phyloP scores from a whole-genome alignment of 169 alveolate species.

The Hammondia hammondi region DNA sequence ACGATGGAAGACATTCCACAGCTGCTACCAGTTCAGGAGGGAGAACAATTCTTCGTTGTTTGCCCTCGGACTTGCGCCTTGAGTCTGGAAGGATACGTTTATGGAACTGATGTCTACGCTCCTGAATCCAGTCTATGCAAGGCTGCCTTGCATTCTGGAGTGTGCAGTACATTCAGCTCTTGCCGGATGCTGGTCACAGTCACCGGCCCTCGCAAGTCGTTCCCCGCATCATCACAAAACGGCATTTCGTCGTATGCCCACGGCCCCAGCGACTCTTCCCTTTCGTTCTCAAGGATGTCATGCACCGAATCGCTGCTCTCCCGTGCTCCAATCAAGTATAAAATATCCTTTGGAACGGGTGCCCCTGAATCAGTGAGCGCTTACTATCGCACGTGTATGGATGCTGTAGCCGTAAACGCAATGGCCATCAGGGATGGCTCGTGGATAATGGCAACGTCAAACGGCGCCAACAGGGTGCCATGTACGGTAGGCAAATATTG shows the following conservation, averaged over 20 bases:
- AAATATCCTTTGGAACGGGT: conserved; percentile 16
- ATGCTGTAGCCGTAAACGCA: neutral
- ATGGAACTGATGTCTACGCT: conserved; percentile 50
- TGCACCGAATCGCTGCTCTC: conserved; percentile 46
- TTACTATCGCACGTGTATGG: neutral
- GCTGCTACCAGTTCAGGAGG: conserved; percentile 55
- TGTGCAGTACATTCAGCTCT: neutral
- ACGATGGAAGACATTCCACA: conserved; percentile 46
- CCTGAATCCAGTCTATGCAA: conserved; percentile 64
- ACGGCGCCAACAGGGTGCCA: conserved; percentile 14
- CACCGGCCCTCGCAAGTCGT: conserved; percentile 42
- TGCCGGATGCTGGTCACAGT: conserved; percentile 33
- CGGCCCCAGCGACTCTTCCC: conserved; percentile 55
- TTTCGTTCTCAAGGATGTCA: conserved; percentile 33
- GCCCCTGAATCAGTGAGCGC: neutral
- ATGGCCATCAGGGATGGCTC: conserved; percentile 36
- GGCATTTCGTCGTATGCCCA: conserved; percentile 55
- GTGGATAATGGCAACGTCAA: conserved; percentile 37
- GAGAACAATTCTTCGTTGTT: conserved; percentile 45
- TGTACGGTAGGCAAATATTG: neutral
- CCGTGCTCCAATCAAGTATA: neutral
- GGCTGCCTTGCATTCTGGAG: conserved; percentile 12
- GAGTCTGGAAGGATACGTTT: conserved; percentile 59
- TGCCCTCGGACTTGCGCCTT: conserved; percentile 58
- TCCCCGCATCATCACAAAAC: conserved; percentile 12